Base-by-base conservation (phyloP, 1,139 yeast genomes). In the Hansenula sp. region DNA sequence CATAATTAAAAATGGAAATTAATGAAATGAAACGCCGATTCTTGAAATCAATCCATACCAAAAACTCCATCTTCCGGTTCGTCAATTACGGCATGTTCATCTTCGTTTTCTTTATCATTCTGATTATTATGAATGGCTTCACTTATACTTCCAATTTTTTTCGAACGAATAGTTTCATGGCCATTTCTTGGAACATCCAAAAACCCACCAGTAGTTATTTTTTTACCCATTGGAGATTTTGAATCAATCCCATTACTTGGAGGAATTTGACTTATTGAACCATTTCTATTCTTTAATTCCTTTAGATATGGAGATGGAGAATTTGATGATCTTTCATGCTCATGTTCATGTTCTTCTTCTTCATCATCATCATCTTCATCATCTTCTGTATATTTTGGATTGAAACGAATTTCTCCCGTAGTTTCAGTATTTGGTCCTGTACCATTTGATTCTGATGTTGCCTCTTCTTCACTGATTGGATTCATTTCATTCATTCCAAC, bases 401-500 rank as follows among this genome's bases (percentile, higher is more conserved):
- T 47, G 25, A 49, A 40, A 24, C 21, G 38, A 33, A 38, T 35
- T 38, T 30, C 37, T 32, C 33, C 33, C n/a, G n/a, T n/a, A n/a
- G n/a, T n/a, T n/a, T n/a, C n/a, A n/a, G 34, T 18, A 18, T 32
- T 33, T 40, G 38, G 33, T 24, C 40, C n/a, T n/a, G n/a, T n/a
- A n/a, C n/a, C n/a, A n/a, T n/a, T 17, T 11, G 38, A 35, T 24
- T 18, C 6, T 15, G 11, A n/a, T 5, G 16, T 31, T 29, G 16
- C 41, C 28, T 38, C 50, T 34, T 50, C 51, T 10, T 43, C 55
- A 15, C 39, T 47, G 9, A 42, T 43, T 21, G 49, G 37, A 32
- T 40, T 42, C 4, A 53, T 31, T 41, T 84, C 94, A 58, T 82
- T 84, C 88, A 88, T 83, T 9, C 89, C 84, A 32, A 89, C 91